Conservation (phyloP, 164 flowering plant genomes). For the Chloranthus sessilifolius region DNA sequence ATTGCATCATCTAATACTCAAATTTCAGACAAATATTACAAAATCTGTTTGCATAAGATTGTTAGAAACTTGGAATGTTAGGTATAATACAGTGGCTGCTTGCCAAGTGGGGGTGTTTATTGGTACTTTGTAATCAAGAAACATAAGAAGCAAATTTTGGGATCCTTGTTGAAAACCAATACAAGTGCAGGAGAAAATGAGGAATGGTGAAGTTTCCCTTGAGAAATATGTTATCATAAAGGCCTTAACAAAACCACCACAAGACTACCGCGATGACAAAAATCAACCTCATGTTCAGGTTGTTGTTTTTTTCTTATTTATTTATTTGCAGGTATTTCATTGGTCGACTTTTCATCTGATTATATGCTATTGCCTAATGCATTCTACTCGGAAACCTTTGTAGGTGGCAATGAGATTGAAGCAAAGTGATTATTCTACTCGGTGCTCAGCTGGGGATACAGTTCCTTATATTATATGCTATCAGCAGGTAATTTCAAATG, state of each 20-base stretch:
- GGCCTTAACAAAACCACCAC: slow-evolving; percentile 85
- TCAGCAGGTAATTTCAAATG: slow-evolving; percentile 78
- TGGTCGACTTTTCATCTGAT: slow-evolving; percentile 2
- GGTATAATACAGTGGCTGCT: no score
- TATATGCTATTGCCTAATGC: not conserved
- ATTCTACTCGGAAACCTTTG: slow-evolving; percentile 6
- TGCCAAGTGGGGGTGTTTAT: no score
- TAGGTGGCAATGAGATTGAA: slow-evolving; percentile 91
- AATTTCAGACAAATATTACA: no score
- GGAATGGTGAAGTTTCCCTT: slow-evolving; percentile 76
- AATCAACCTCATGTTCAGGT: slow-evolving; percentile 98
- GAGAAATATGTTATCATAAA: slow-evolving; percentile 95
- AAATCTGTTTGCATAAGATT: no score
- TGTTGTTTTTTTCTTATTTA: slow-evolving; percentile 15
- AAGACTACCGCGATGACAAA: slow-evolving; percentile 93
- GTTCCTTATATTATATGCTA: slow-evolving; percentile 89
- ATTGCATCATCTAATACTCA: no score
- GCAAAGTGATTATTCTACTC: slow-evolving; percentile 67
- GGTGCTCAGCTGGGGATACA: slow-evolving; percentile 88
- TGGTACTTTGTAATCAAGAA: no score
- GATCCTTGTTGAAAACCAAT: no score
- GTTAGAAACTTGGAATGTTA: no score
- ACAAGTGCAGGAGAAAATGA: slow-evolving; percentile 95
- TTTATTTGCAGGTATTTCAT: slow-evolving; percentile 1
- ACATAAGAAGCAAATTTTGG: no score